Evolutionary conservation across 257 asterid genomes (phyloP).

Genomic region (Solanum infundibuliforme): DNA sequence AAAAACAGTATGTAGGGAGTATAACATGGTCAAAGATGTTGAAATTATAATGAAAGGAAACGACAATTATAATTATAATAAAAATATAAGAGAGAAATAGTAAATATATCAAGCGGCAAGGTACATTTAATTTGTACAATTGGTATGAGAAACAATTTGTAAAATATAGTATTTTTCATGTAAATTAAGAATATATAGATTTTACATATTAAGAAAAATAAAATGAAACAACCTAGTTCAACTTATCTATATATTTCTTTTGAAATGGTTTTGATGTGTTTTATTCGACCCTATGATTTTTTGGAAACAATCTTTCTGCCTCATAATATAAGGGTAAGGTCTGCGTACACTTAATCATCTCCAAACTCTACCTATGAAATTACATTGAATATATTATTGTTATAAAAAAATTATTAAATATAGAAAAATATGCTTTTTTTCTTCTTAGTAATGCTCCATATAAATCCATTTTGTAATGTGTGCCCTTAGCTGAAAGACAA

Average conservation of each 20-base stretch:
- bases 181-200: neutral
- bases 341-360: no score
- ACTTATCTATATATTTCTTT: neutral
- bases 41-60: neutral
- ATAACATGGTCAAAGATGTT: neutral
- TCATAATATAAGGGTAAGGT: neutral
- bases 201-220: neutral
- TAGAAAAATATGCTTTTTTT: neutral
- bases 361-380: no score
- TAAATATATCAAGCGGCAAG: no score
- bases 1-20: no score
- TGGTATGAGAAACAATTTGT: neutral
- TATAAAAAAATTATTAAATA: no score
- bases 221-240: neutral
- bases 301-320: no score
- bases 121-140: no score
- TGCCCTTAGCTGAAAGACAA: neutral
- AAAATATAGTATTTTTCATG: neutral
- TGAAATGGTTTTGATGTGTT: no score
- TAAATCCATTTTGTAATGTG: neutral
- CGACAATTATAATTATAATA: no score
- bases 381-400: neutral
- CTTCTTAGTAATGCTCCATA: no score
- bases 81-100: no score
- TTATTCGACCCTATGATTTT: no score